These are phyloP conservation scores for Lanmaoa rubissima DNA, from an alignment of 768 basidiomycete species.

Conservation along the genomic window DNA sequence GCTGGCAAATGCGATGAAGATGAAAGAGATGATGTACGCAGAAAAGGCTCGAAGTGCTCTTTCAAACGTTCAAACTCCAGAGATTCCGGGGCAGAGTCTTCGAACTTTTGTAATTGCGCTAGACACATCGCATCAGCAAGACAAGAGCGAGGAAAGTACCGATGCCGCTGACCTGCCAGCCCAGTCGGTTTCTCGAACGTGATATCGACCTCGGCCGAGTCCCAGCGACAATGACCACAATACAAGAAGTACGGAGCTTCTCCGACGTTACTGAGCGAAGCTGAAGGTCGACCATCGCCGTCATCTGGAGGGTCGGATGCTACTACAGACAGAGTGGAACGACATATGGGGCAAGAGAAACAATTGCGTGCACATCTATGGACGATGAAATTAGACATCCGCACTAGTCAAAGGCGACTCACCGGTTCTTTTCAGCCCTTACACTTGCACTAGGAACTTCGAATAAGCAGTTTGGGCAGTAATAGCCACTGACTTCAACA, in stretches of 20 bases:
- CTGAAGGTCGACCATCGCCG: conserved; percentile 52
- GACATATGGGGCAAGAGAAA: conserved; percentile 93
- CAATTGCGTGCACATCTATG: conserved; percentile 95
- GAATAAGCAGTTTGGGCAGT: conserved; percentile 97
- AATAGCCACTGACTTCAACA: conserved; percentile 94
- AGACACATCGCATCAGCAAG: conserved; percentile 1
- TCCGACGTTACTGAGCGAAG: conserved; percentile 58
- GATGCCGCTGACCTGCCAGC: conserved; percentile 66
- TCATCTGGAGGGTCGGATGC: conserved; percentile 76
- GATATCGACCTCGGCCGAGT: conserved; percentile 86
- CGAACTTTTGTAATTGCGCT: conserved; percentile 91
- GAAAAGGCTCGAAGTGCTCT: conserved; percentile 94
- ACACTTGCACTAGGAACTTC: conserved; percentile 98
- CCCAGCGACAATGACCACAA: conserved; percentile 94
- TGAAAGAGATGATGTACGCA: conserved; percentile 78
- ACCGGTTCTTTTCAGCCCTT: conserved; percentile 97
- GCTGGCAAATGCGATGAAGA: conserved; percentile 56
- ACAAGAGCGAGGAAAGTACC: not conserved
- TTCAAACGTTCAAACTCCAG: conserved; percentile 93
- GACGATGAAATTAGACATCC: not conserved
- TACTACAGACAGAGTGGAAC: conserved; percentile 87
- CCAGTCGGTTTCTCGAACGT: conserved; percentile 97
- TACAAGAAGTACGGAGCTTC: conserved; percentile 90
- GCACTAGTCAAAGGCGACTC: conserved; percentile 12
- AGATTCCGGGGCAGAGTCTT: conserved; percentile 81